Evolutionary conservation across 805 yeast genomes (phyloP), one percentile per base, ranked within the genome.

Genomic region (Metschnikowia lunata): DNA sequence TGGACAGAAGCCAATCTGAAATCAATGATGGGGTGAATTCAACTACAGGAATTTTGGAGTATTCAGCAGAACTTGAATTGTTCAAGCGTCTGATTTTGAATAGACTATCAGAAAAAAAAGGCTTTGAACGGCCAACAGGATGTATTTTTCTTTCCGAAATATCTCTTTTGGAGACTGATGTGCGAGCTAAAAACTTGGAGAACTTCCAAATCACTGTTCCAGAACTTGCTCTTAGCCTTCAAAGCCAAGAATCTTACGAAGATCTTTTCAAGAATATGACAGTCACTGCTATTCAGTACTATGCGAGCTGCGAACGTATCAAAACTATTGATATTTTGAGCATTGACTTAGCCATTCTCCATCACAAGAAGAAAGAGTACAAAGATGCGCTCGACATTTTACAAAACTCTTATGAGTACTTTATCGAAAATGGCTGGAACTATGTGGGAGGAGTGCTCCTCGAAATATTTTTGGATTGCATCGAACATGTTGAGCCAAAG

Each of bases 341-440:
- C 1, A 78, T 87, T 7, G 97, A 91, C 50, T 72, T 88, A 42
- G 96, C 95, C 0, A 58, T 85, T 9, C 62, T 88, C 13, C 81
- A 83, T 47, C 82, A 78, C 58, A 79, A 78, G 51, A 66, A 70
- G 28, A 64, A 74, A 4, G 72, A 85, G 30, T 83, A 78, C 52
- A 72, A 73, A 31, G 74, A 76, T 36, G 83, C 96, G 1, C 75
- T 80, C 12, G 66, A 75, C 6, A 78, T 86, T 3, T 67, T 91
- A 10, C 78, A 79, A 32, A 78, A 81, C 8, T 81, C 93, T 2
- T 87, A 86, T 37, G 79, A 77, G 32, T 79, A 79, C 43, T 89
- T 85, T 56, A 73, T 76, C 7, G 63, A 72, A 14, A 78, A 82
- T 37, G 88, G 89, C 1, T 90, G 97, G 97, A 76, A 76, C 40